phyloP scores from a whole-genome alignment of 2,329 filamentous ascomycete genomes.

The Tolypocladium pustulatum region DNA sequence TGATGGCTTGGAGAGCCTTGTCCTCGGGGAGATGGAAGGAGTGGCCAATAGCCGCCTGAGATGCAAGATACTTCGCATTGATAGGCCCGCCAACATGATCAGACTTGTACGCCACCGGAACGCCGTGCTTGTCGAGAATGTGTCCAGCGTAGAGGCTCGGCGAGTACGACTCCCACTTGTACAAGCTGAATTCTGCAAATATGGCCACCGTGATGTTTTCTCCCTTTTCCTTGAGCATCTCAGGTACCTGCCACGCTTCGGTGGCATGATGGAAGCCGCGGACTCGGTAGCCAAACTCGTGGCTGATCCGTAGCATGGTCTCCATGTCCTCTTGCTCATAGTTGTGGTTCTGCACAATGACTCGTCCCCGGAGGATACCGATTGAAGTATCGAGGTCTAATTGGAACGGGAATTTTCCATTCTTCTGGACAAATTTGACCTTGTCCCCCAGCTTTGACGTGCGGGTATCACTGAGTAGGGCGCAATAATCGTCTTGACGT shows the following conservation, averaged over 20 bases:
- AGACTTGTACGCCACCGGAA: constrained; percentile 33
- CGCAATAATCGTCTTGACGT: constrained; percentile 5
- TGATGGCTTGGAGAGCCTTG: constrained; percentile 16
- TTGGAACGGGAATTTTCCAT: constrained; percentile 10
- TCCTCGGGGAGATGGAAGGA: constrained; percentile 13
- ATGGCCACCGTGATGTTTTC: constrained; percentile 31
- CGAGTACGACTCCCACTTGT: constrained; percentile 30
- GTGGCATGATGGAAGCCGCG: constrained; percentile 2
- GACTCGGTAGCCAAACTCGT: constrained; percentile 30
- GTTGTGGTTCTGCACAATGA: constrained; percentile 32
- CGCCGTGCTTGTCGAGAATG: constrained; percentile 26
- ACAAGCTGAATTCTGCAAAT: constrained; percentile 29
- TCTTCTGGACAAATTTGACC: neutral
- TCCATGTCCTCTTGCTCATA: constrained; percentile 32
- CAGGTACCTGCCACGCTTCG: neutral
- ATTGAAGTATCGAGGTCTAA: constrained; percentile 29
- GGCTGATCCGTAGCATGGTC: constrained; percentile 29
- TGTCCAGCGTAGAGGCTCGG: constrained; percentile 28
- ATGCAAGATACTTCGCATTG: constrained; percentile 30
- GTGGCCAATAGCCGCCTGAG: constrained; percentile 28
- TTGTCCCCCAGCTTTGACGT: neutral
- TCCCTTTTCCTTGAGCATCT: constrained; percentile 11
- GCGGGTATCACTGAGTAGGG: constrained; percentile 12
- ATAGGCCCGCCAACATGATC: constrained; percentile 17
- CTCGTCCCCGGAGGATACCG: constrained; percentile 27